Percentiles rank a stretch among this genome's conserved stretches.
phyloP scores from a whole-genome alignment of 1,284 basidiomycete species.

The Trametes versicolor region DNA sequence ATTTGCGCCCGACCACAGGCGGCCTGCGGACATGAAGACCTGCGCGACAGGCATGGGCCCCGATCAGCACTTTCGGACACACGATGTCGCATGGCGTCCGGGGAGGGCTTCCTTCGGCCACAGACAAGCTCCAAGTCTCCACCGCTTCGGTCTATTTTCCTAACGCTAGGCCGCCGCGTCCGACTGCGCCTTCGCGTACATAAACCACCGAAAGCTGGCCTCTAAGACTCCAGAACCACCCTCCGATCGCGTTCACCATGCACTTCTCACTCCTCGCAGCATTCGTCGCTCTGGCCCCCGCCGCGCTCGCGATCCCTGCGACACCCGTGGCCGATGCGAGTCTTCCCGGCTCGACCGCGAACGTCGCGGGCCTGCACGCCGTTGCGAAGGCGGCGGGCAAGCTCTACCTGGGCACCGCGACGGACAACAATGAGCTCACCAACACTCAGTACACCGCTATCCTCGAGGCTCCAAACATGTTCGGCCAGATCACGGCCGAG shows the following conservation, averaged over 20 bases:
- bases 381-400: slow-evolving; percentile 60
- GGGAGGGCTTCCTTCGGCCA: background rate
- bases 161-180: slow-evolving; percentile 3
- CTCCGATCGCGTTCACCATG: slow-evolving; percentile 5
- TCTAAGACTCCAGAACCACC: background rate
- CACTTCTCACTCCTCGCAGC: slow-evolving; percentile 22
- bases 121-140: slow-evolving; percentile 8
- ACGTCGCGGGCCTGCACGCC: slow-evolving; percentile 46
- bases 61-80: background rate
- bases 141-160: background rate
- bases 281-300: slow-evolving; percentile 13
- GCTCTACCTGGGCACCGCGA: slow-evolving; percentile 68
- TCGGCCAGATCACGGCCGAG: slow-evolving; percentile 61
- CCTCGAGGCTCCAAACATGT: slow-evolving; percentile 54
- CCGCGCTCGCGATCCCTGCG: slow-evolving; percentile 21
- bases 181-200: background rate
- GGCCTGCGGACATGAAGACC: slow-evolving; percentile 11
- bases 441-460: slow-evolving; percentile 55
- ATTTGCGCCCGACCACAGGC: slow-evolving; percentile 11
- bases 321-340: slow-evolving; percentile 30
- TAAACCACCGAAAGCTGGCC: background rate
- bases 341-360: slow-evolving; percentile 39
- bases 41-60: slow-evolving; percentile 7
- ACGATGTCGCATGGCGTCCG: slow-evolving; percentile 1
- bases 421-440: slow-evolving; percentile 62